A percentile compares a stretch with the other conserved stretches of the same genome.
Evolutionary conservation across 2,329 filamentous ascomycete genomes (phyloP).

Genomic region (Microdochium bolleyi): DNA sequence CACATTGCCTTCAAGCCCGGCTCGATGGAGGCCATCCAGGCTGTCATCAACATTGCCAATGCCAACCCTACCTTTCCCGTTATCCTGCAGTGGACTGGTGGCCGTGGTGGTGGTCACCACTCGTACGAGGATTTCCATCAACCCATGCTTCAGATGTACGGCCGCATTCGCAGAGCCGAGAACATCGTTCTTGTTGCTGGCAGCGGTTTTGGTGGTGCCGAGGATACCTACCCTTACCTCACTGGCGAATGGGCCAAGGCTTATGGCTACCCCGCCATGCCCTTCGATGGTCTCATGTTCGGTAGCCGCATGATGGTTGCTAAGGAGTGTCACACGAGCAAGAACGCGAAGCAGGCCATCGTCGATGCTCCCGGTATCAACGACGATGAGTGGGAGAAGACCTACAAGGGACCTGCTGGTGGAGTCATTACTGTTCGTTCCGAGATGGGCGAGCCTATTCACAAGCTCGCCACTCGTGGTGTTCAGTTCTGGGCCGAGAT

Average conservation of each 20-base stretch:
- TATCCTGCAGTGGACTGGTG: slow-evolving; percentile 90
- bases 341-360: slow-evolving; percentile 82
- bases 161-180: slow-evolving; percentile 72
- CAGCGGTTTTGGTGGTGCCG: slow-evolving; percentile 82
- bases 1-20: slow-evolving; percentile 94
- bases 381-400: slow-evolving; percentile 82
- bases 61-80: slow-evolving; percentile 93
- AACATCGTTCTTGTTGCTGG: slow-evolving; percentile 88
- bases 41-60: slow-evolving; percentile 86
- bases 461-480: slow-evolving; percentile 95
- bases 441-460: slow-evolving; percentile 99
- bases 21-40: slow-evolving; percentile 78
- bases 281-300: slow-evolving; percentile 85
- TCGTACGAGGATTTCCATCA: slow-evolving; percentile 95
- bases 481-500: slow-evolving; percentile 97
- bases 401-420: slow-evolving; percentile 83
- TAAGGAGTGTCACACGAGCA: slow-evolving; percentile 84
- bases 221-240: slow-evolving; percentile 88
- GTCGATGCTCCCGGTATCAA: slow-evolving; percentile 76
- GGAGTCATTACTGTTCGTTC: slow-evolving; percentile 95
- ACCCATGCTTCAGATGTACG: slow-evolving; percentile 85
- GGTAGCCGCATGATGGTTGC: slow-evolving; percentile 93
- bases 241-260: slow-evolving; percentile 83
- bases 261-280: slow-evolving; percentile 86
- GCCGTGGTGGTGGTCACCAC: slow-evolving; percentile 88